Base-by-base conservation (phyloP, 1,284 basidiomycete genomes). In the Heterobasidion irregulare region DNA sequence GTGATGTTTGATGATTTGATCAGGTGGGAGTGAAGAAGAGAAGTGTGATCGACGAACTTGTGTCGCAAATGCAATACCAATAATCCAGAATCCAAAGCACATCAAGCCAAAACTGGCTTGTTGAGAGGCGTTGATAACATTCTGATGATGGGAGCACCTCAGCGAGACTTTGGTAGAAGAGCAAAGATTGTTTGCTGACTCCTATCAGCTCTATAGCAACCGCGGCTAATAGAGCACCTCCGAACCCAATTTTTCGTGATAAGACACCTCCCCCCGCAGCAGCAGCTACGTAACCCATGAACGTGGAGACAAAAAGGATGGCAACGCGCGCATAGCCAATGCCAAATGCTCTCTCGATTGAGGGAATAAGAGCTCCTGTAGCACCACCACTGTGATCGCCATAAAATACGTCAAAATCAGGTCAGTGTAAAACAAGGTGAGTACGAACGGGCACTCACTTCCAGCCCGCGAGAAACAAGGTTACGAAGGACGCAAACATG, bases 51-150 rank as follows among this genome's bases (percentile, higher is more conserved):
- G 15, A 36, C 38, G n/a, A 15, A 44, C 51, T 26, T 52, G 51
- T 43, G 38, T 68, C 6, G 68, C 63, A 52, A 67, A 70, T 13
- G 65, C 66, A 8, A 56, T 53, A 6, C 67, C 68, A 2, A 68
- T 64, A 8, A 67, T 61, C 48, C 66, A 65, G 56, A 67, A 70
- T 2, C 66, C 68, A 52, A 70, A 66, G 55, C 67, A 67, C 68
- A 68, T 68, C 7, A 68, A 52, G 12, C 59, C 56, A 47, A 67
- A 69, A 52, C 56, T 66, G 18, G 56, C 59, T 41, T 66, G 66
- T 52, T 70, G 68, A 5, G 67, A 66, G 53, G 63, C 63, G 45
- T 70, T 69, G 57, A 69, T 67, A 49, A 68, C 59, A 46, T 68
- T 70, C 68, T 70, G 35, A 9, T 12, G 10, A 36, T 47, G 49